Base-by-base conservation (phyloP, 768 basidiomycete species). In the Fibroporia radiculosa region DNA sequence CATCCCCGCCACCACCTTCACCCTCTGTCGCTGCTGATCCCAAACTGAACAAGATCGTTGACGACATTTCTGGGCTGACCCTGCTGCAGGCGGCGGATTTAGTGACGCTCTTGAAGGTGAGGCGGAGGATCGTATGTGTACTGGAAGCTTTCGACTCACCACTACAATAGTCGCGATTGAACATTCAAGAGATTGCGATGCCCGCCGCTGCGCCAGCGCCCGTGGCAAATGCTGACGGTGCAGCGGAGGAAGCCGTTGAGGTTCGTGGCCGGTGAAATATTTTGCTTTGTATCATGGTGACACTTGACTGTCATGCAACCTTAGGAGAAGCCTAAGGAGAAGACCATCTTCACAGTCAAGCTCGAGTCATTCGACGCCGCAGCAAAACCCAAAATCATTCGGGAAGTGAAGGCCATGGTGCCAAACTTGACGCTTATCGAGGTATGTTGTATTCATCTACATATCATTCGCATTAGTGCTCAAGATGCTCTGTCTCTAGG, bases 361-460 rank as follows among this genome's bases (percentile, higher is more conserved):
- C 77, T 99, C 32, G 91, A 95, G 61, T 91, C 91, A 37, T 96
- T 98, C 58, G 93, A 96, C 50, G 80, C 92, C 2, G 72, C 77
- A 10, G 73, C 88, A 42, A 99, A 99, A 66, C 87, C 96, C 23
- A 99, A 99, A 72, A 80, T 97, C 58, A 99, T 99, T 60, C 80
- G 88, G 56, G 96, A 98, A 67, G 90, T 99, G 56, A 99, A 99
- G 75, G 88, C 88, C 5, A 62, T 98, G 51, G 84, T 95, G 48
- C 92, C 96, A 20, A 93, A 88, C 66, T 82, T 99, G 63, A 98
- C 92, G 42, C 77, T 99, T 58, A 93, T 98, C 52, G 96, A 98
- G 63, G 95, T 96, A 58, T 59, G 91, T 75, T 23, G 39, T 24
- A 16, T n/a, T 4, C 23, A 10, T 23, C n/a, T n/a, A 19, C 18